phyloP scores from a whole-genome alignment of 1,284 basidiomycete genomes.

The Ustilago sp. region DNA sequence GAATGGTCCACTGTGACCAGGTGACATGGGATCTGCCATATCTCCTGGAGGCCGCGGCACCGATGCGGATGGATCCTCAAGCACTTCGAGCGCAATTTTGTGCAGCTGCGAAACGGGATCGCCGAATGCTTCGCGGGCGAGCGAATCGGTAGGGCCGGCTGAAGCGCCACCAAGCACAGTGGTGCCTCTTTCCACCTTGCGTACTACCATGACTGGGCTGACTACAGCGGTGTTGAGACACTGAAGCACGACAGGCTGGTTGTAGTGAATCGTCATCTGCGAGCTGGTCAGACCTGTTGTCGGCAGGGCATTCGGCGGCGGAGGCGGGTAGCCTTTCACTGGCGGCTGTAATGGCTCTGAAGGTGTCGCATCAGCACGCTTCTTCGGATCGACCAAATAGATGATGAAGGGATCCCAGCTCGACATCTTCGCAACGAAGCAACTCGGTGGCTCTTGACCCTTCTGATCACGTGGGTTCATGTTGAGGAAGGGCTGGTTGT shows the following conservation, averaged over 20 bases:
- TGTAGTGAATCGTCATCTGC: constrained; percentile 83
- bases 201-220: constrained; percentile 90
- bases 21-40: constrained; percentile 39
- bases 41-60: constrained; percentile 36
- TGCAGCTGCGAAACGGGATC: constrained; percentile 95
- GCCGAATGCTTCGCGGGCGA: constrained; percentile 82
- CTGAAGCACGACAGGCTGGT: constrained; percentile 93
- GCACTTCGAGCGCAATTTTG: constrained; percentile 71
- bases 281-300: constrained; percentile 84
- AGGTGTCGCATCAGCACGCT: constrained; percentile 78
- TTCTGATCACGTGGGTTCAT: constrained; percentile 49
- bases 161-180: constrained; percentile 85
- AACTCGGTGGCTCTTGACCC: constrained; percentile 57
- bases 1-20: constrained; percentile 61
- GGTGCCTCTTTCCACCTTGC: constrained; percentile 90
- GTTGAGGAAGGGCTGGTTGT: constrained; percentile 62
- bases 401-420: constrained; percentile 88
- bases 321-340: constrained; percentile 77
- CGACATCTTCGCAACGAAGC: constrained; percentile 71
- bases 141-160: constrained; percentile 77
- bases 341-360: constrained; percentile 74
- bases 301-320: constrained; percentile 88
- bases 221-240: constrained; percentile 92
- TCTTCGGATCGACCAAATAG: constrained; percentile 81
- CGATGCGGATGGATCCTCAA: constrained; percentile 49